Percentiles rank a stretch among this genome's conserved stretches.
Conservation (phyloP, 2,329 filamentous ascomycete genomes). For the Ceratocystis colombiana region DNA sequence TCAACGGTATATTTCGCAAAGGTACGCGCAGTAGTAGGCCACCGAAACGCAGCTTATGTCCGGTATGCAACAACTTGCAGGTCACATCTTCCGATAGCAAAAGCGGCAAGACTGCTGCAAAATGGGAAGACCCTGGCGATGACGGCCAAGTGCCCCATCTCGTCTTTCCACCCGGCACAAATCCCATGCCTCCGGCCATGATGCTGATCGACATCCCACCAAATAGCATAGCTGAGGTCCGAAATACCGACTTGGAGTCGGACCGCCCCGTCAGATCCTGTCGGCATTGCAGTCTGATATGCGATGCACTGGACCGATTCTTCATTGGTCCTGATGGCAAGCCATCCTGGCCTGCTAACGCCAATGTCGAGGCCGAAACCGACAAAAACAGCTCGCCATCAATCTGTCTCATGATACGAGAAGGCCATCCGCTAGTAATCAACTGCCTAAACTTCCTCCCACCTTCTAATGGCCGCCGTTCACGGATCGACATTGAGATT, state of each 20-base stretch:
- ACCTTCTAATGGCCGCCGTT: conserved; percentile 19
- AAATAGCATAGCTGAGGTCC: conserved; percentile 23
- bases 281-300: conserved; percentile 22
- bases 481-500: conserved; percentile 23
- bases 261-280: conserved; percentile 18
- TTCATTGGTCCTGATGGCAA: conserved; percentile 7
- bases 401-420: conserved; percentile 23
- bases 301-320: conserved; percentile 20
- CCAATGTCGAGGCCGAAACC: conserved; percentile 19
- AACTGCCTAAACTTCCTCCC: conserved; percentile 24
- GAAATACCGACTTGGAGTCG: conserved; percentile 11
- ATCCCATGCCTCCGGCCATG: conserved; percentile 25
- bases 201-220: conserved; percentile 24
- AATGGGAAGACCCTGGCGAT: conserved; percentile 23
- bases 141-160: conserved; percentile 15
- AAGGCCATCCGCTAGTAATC: conserved; percentile 24
- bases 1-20: conserved; percentile 25
- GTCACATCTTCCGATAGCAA: conserved; percentile 24
- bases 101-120: conserved; percentile 18
- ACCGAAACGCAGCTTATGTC: conserved; percentile 21
- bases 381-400: conserved; percentile 22
- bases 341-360: conserved; percentile 8
- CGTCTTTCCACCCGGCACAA: conserved; percentile 19
- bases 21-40: conserved; percentile 11
- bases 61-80: conserved; percentile 24